phyloP scores from a whole-genome alignment of 78 protist genomes.

The Dictyostelium brefeldianum region DNA sequence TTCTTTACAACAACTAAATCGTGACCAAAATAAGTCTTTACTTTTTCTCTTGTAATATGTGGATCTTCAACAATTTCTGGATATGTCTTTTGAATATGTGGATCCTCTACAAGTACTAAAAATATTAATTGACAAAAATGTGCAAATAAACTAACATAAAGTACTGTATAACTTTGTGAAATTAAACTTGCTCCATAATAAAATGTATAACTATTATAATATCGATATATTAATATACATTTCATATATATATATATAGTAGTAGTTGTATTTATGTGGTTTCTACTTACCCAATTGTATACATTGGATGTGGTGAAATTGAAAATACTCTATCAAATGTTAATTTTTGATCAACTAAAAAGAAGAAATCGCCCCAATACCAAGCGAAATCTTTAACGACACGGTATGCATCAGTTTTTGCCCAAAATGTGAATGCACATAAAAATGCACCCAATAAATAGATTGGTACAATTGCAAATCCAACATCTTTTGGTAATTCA shows the following conservation, averaged over 20 bases:
- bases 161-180: slow-evolving; percentile 88
- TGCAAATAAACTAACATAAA: slow-evolving; percentile 86
- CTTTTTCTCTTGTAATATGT: slow-evolving; percentile 45
- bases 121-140: slow-evolving; percentile 91
- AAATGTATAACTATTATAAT: slow-evolving; percentile 67
- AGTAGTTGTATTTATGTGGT: too few relatives aligned
- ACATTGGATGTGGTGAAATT: slow-evolving; percentile 96
- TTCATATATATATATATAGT: neutral
- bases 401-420: slow-evolving; percentile 93
- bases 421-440: slow-evolving; percentile 83
- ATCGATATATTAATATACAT: neutral
- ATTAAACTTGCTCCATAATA: slow-evolving; percentile 90
- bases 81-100: slow-evolving; percentile 91
- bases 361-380: slow-evolving; percentile 97
- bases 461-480: slow-evolving; percentile 21
- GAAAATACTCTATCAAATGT: slow-evolving; percentile 93
- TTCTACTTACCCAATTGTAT: slow-evolving; percentile 90
- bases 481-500: slow-evolving; percentile 49
- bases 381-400: slow-evolving; percentile 94
- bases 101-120: slow-evolving; percentile 90
- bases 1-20: slow-evolving; percentile 82
- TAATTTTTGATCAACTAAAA: slow-evolving; percentile 86
- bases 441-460: slow-evolving; percentile 85
- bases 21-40: slow-evolving; percentile 58
- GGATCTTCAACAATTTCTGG: slow-evolving; percentile 86